A percentile compares a stretch with the other conserved stretches of the same genome.
phyloP scores from a whole-genome alignment of 2,329 filamentous ascomycete species.

The Tolypocladium nubicola region DNA sequence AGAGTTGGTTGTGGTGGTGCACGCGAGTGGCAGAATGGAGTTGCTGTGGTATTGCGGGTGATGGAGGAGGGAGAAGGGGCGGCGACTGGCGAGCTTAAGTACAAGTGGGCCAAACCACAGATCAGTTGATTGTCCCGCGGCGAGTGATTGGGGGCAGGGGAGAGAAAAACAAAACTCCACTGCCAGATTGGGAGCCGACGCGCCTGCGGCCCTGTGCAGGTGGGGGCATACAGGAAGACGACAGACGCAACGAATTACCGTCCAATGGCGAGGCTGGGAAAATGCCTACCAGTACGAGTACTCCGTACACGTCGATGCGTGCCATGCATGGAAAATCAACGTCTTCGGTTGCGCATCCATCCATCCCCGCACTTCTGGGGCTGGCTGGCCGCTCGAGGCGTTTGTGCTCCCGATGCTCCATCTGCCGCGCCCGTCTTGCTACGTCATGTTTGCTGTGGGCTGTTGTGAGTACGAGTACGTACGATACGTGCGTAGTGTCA shows the following conservation, averaged over 20 bases:
- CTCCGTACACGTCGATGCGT: neutral
- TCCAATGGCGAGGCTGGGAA: neutral
- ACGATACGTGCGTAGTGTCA: neutral
- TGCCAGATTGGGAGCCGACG: neutral
- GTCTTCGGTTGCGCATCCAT: neutral
- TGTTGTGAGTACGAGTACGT: neutral
- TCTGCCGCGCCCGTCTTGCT: neutral
- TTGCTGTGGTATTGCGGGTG: slow-evolving; percentile 2
- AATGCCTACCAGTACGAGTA: neutral
- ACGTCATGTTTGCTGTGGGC: neutral
- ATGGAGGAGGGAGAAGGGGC: slow-evolving; percentile 10
- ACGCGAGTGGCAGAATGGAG: slow-evolving; percentile 2
- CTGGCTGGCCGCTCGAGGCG: neutral
- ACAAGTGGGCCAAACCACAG: slow-evolving; percentile 24
- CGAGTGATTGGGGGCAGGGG: neutral
- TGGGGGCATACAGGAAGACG: neutral
- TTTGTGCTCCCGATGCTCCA: neutral
- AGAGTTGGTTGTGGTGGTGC: slow-evolving; percentile 3
- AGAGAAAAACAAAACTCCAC: neutral
- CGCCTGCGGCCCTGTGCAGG: neutral
- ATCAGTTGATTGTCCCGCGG: slow-evolving; percentile 19
- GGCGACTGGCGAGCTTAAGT: slow-evolving; percentile 26
- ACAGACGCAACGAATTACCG: neutral
- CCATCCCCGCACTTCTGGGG: neutral
- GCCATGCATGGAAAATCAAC: neutral